Conservation (phyloP, 2,329 filamentous ascomycete species). For the Neonectria coccinea region DNA sequence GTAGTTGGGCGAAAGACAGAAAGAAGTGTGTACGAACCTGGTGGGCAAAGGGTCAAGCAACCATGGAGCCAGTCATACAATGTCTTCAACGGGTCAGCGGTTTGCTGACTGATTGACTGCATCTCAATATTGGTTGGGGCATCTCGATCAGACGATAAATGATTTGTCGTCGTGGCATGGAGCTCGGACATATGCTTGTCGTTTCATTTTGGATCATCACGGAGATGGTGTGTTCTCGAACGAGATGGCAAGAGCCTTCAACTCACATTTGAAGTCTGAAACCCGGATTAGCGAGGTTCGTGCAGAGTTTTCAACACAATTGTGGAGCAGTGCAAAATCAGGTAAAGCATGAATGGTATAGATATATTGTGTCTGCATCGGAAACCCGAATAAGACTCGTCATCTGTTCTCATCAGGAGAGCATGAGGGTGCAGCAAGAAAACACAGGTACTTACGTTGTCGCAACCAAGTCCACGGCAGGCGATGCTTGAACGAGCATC, state of each 20-base stretch:
- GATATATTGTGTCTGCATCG: constrained; percentile 75
- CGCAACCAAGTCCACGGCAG: not conserved
- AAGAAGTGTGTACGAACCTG: constrained; percentile 46
- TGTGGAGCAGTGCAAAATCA: constrained; percentile 48
- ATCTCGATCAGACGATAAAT: constrained; percentile 51
- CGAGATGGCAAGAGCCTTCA: constrained; percentile 24
- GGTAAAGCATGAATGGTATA: constrained; percentile 80
- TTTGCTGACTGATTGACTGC: constrained; percentile 29
- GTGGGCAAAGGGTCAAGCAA: not conserved
- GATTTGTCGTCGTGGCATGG: constrained; percentile 60
- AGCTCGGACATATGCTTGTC: constrained; percentile 99
- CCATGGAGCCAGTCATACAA: not conserved
- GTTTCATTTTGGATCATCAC: constrained; percentile 88
- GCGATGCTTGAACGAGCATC: not conserved
- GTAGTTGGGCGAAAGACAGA: constrained; percentile 28
- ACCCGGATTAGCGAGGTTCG: constrained; percentile 38
- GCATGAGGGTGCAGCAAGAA: constrained; percentile 36
- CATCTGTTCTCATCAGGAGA: constrained; percentile 69
- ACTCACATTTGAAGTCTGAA: constrained; percentile 43
- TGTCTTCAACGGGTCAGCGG: constrained; percentile 42
- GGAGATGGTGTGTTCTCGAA: constrained; percentile 39
- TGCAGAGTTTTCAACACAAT: constrained; percentile 21
- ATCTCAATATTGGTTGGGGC: constrained; percentile 30
- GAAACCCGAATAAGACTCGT: constrained; percentile 83
- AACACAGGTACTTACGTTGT: constrained; percentile 34